Evolutionary conservation across 148 eudicot species (phyloP), one percentile per base, ranked within the genome.

Genomic region (Dysphania ambrosioides): DNA sequence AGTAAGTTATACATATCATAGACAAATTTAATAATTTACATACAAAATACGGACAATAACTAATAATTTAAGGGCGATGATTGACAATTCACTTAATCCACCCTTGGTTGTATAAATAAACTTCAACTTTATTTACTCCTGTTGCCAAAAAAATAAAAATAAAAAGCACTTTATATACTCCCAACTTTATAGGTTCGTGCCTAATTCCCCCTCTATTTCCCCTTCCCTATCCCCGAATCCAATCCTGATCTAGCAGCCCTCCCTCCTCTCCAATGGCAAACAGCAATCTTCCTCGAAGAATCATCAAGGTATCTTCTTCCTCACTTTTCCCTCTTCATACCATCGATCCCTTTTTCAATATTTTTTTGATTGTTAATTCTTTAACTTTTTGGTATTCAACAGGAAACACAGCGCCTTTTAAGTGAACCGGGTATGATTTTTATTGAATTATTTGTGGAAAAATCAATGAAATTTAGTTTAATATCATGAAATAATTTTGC

Each of bases 331-430:
- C 26, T 60, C 38, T 4, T 64, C 1, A n/a, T n/a, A n/a, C n/a
- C 23, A 31, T n/a, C 6, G 7, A 10, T 53, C 38, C 38, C 10
- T 34, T 32, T 41, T 38, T 51, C 71, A 51, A 30, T 53, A 21
- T 68, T 30, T 7, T 41, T 6, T 27, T 16, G 30, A 2, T 61
- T 9, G 55, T 30, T 61, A 21, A 34, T 11, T 21, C 26, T 16
- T 51, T 21, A 2, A 9, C 8, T 74, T 32, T 12, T 55, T 42
- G 3, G 3, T 68, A 36, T 74, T 69, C 3, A 13, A 57, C 86
- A 93, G 98, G 98, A 93, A 79, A 93, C 98, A 31, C 98, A 93
- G 75, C 95, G 98, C 40, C 93, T 93, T 79, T 91, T 93, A 55
- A 91, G 98, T 77, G 98, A 93, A 75, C 98, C 98, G 79, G 98